Evolutionary conservation across 331 rosid genomes (phyloP), one percentile per base, ranked within the genome.

Genomic region (Acacia concinna): DNA sequence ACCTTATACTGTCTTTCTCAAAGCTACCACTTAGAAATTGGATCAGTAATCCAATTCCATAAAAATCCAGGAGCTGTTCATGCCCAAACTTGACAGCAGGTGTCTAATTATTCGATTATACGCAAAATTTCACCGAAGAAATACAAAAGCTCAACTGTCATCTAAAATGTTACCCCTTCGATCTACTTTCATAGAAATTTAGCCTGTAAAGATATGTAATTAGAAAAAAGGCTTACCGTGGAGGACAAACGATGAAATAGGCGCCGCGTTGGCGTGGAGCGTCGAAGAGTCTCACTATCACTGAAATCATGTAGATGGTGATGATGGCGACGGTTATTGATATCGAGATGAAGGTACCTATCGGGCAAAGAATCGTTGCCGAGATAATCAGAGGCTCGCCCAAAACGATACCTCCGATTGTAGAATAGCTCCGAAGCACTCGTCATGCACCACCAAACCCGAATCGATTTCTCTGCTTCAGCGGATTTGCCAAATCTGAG

Each of bases 341-440:
- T 14, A 15, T 69, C 37, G 56, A 38, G 32, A 9, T 81, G 87
- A 79, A 69, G 76, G 20, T 47, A 78, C 0, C 89, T 87, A 71
- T 80, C 79, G 31, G 87, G 83, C 6, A 85, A 77, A 47, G 92
- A 81, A 41, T 89, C 89, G 79, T 90, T 76, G 66, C 81, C 84
- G 12, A 84, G 83, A 71, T 73, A 83, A 74, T 71, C 38, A 60
- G 71, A 28, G 72, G 78, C 67, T 43, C 97, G 97, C 68, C 89
- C 97, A 41, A 78, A 77, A 44, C 99, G 95, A 72, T 88, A 90
- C 85, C 99, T 90, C 77, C 97, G 72, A 68, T 18, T 78, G 82
- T 79, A 66, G 80, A 91, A 92, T 10, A 95, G 83, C 90, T 91
- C 97, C 70, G 92, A 90, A 80, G 97, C 97, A 93, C 94, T 95